Evolutionary conservation across 257 asterid genomes (phyloP).

Genomic region (Solanum verrucosum): DNA sequence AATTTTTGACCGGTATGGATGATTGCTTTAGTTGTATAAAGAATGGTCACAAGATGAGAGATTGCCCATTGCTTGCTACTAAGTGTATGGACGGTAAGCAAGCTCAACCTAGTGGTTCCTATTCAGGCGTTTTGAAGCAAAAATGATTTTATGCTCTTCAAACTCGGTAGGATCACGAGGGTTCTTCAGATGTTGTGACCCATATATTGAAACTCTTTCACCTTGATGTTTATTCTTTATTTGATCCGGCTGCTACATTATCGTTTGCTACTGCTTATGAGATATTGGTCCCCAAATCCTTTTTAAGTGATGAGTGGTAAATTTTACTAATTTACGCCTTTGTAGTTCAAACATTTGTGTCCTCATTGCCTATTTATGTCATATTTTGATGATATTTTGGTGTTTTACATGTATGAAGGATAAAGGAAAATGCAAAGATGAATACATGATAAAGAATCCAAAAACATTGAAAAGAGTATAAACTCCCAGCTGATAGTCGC

Average conservation of each 20-base stretch:
- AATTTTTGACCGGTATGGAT: background rate
- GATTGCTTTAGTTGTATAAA: too few relatives aligned
- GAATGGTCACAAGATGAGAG: background rate
- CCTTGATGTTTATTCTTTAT: background rate
- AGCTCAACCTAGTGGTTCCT: too few relatives aligned
- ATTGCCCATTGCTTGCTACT: background rate
- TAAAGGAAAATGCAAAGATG: background rate
- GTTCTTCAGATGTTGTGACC: background rate
- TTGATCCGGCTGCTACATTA: too few relatives aligned
- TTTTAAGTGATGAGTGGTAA: background rate
- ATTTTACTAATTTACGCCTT: too few relatives aligned
- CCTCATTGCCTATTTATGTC: background rate
- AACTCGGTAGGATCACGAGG: background rate
- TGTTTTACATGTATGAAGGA: background rate
- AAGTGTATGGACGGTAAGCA: background rate
- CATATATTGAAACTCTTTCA: background rate
- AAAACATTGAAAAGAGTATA: background rate
- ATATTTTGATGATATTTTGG: background rate
- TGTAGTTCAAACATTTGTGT: background rate
- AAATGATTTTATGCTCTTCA: background rate
- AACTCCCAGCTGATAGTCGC: background rate
- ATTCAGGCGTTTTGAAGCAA: background rate
- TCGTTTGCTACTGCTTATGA: background rate
- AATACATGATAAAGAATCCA: background rate
- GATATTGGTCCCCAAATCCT: too few relatives aligned